Evolutionary conservation across 176 grass and related monocot genomes (phyloP).

Genomic region (Eremochloa ophiuroides): DNA sequence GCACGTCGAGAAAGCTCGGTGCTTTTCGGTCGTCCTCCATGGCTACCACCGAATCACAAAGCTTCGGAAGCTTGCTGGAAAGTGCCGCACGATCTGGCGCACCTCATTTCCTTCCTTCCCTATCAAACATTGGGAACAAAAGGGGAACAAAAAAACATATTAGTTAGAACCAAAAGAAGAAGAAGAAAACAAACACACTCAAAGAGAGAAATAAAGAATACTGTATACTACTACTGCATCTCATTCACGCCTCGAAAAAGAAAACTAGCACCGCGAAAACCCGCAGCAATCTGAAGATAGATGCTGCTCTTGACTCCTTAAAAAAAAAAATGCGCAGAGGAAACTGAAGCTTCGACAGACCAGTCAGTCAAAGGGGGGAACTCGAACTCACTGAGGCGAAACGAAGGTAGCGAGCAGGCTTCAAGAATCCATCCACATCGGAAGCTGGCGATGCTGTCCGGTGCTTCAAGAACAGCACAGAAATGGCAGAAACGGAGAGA

Average conservation of each 20-base stretch:
- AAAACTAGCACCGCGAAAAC: neutral
- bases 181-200: neutral
- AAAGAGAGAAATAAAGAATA: neutral
- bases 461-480: conserved; percentile 21
- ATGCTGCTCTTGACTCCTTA: conserved; percentile 13
- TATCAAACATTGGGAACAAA: conserved; percentile 32
- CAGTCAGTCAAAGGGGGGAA: neutral
- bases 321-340: neutral
- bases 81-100: conserved; percentile 21
- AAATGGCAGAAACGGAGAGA: neutral
- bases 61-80: conserved; percentile 16
- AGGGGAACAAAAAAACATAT: conserved; percentile 1
- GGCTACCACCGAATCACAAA: conserved; percentile 42
- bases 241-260: too few relatives aligned
- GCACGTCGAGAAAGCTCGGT: conserved; percentile 47
- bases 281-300: conserved; percentile 16
- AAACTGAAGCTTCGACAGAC: neutral
- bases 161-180: neutral
- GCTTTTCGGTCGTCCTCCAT: conserved; percentile 62
- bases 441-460: neutral
- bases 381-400: neutral
- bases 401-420: neutral
- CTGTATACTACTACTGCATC: conserved; percentile 25
- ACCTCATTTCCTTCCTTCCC: conserved; percentile 28
- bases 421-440: conserved; percentile 31